phyloP scores from a whole-genome alignment of 1,139 yeast genomes.

The Kluyveromyces sp. region DNA sequence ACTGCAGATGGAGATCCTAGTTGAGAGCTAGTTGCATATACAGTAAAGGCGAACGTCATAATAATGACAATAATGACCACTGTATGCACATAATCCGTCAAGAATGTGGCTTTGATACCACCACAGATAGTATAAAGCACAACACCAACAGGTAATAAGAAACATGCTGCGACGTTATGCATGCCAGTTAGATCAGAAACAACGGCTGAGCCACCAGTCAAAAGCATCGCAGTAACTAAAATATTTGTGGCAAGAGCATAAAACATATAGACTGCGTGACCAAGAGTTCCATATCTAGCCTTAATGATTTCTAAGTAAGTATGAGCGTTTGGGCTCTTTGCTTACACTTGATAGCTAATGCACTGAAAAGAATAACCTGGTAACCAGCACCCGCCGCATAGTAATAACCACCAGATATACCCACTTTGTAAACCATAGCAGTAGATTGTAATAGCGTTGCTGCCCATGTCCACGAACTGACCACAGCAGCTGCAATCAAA shows the following conservation, averaged over 20 bases:
- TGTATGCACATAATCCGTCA: conserved; percentile 81
- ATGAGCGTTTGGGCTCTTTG: conserved; percentile 66
- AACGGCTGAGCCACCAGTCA: conserved; percentile 82
- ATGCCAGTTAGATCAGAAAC: conserved; percentile 73
- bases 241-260: conserved; percentile 84
- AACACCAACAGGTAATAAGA: conserved; percentile 75
- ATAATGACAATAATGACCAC: conserved; percentile 52
- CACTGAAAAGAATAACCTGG: conserved; percentile 64
- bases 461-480: conserved; percentile 92
- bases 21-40: conserved; percentile 50
- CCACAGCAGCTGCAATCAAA: conserved; percentile 78
- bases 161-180: conserved; percentile 74
- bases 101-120: conserved; percentile 83
- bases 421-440: conserved; percentile 69
- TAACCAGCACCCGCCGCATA: conserved; percentile 71
- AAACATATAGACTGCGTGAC: conserved; percentile 63
- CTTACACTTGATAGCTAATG: conserved; percentile 67
- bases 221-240: conserved; percentile 78
- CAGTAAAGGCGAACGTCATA: conserved; percentile 53
- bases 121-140: conserved; percentile 78
- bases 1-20: conserved; percentile 79
- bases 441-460: conserved; percentile 74
- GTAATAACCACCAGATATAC: conserved; percentile 67
- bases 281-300: conserved; percentile 58
- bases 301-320: conserved; percentile 65